Evolutionary conservation across 768 basidiomycete species (phyloP), one percentile per base, ranked within the genome.

Genomic region (Leccinum broughii): DNA sequence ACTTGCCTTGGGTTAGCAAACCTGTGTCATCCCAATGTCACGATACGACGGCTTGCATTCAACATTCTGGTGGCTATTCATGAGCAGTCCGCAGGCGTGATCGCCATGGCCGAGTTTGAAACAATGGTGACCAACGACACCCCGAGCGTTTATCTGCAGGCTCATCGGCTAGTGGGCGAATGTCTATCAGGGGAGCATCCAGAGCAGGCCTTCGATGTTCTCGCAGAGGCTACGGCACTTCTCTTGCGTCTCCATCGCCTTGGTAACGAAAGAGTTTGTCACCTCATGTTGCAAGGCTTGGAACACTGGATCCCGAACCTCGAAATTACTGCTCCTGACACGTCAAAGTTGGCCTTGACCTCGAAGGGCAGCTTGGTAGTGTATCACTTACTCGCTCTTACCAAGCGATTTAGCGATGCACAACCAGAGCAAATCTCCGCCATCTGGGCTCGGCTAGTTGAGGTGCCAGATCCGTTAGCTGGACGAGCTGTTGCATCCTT

Each of bases 291-390:
- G 3, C 88, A 90, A 71, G 85, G 88, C 67, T 72, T 97, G 58
- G 90, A 93, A 69, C 84, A 85, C 62, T 98, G 95, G 95, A 81
- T 93, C 37, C 80, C 86, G 10, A 85, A 86, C 67, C 83, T 95
- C 70, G 83, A 88, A 59, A 63, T 73, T 52, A 67, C 41, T 26
- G 82, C 87, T 73, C 77, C 79, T 2, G 84, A 87, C 56, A 75
- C 77, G 46, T 62, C 62, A 14, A 70, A 57, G 51, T 48, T 70
- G 56, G 55, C 64, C 11, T 60, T 75, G 56, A 73, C 74, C 8
- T 48, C 66, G 2, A 83, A 86, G 50, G 90, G 88, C 2, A 79
- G 83, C 55, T 76, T 82, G 13, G 85, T 87, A 17, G 79, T 96
- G 11, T 90, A 89, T 67, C 88, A 95, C 70, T 78, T 97, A 22